These are phyloP conservation scores for Chlorella vulgaris DNA, from an alignment of 139 green algal species.

Conservation along the genomic window DNA sequence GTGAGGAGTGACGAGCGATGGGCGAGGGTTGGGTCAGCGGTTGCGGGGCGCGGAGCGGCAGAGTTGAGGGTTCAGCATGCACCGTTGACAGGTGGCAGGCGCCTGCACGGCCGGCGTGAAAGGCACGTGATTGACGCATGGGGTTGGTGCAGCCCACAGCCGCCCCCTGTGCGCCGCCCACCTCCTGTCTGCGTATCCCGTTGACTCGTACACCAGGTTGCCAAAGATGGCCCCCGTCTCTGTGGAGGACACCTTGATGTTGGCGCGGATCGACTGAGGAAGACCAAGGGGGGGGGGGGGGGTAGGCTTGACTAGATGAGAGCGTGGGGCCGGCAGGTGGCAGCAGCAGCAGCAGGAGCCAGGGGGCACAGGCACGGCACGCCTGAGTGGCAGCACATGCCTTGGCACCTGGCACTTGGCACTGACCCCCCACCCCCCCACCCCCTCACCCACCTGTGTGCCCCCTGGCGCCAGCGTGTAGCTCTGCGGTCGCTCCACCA, in stretches of 20 bases:
- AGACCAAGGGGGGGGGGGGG: background rate
- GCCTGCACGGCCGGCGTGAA: too few species aligned
- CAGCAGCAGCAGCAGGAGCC: background rate
- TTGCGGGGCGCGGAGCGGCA: too few species aligned
- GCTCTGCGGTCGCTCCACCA: slow-evolving; percentile 96
- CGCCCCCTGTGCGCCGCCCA: background rate
- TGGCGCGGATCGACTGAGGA: slow-evolving; percentile 41
- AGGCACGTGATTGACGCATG: too few species aligned
- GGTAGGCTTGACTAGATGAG: too few species aligned
- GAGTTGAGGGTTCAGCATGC: too few species aligned
- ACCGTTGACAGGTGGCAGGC: too few species aligned
- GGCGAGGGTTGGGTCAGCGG: background rate
- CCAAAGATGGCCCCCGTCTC: slow-evolving; percentile 99
- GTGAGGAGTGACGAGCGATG: slow-evolving; percentile 32
- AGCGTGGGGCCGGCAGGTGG: background rate
- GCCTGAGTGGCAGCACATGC: background rate
- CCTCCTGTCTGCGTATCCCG: slow-evolving; percentile 64
- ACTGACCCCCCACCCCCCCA: background rate
- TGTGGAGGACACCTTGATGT: slow-evolving; percentile 91
- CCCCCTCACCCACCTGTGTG: slow-evolving; percentile 35
- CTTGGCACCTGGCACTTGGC: background rate
- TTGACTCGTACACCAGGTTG: slow-evolving; percentile 98
- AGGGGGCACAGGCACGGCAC: background rate
- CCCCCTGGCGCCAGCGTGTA: slow-evolving; percentile 87
- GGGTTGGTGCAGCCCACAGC: background rate